Conservation (phyloP, 768 basidiomycete species). For the Hirschioporus abietinus region DNA sequence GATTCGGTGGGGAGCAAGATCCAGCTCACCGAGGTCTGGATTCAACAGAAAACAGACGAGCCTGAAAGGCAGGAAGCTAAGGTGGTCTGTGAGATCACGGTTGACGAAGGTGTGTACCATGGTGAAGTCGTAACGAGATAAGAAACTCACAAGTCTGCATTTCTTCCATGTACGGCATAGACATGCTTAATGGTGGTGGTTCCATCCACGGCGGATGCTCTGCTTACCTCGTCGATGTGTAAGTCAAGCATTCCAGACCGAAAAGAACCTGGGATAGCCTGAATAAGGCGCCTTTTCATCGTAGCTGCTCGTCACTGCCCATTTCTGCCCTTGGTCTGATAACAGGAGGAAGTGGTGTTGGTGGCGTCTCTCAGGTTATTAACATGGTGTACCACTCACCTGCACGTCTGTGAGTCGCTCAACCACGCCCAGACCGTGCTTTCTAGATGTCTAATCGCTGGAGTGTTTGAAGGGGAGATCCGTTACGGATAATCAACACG, state of each 20-base stretch:
- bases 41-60: conserved; percentile 40
- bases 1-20: conserved; percentile 16
- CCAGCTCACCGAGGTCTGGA: conserved; percentile 36
- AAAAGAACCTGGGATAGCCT: background rate
- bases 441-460: background rate
- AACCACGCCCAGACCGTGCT: background rate
- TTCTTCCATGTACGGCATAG: conserved; percentile 19
- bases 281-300: background rate
- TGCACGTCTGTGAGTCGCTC: conserved; percentile 30
- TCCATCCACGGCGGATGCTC: conserved; percentile 38
- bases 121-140: background rate
- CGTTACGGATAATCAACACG: conserved; percentile 42
- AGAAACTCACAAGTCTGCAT: background rate
- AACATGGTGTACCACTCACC: conserved; percentile 41
- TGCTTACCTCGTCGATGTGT: conserved; percentile 45
- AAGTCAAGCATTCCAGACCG: conserved; percentile 20
- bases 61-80: conserved; percentile 37
- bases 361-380: conserved; percentile 41
- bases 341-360: conserved; percentile 22
- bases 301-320: conserved; percentile 38
- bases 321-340: conserved; percentile 30
- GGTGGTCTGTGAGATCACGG: conserved; percentile 39
- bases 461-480: conserved; percentile 33
- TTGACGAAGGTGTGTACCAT: conserved; percentile 34
- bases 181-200: conserved; percentile 37